Evolutionary conservation across 441 rosid species (phyloP), one percentile per base, ranked within the genome.

Genomic region (Metrosideros polymorpha): DNA sequence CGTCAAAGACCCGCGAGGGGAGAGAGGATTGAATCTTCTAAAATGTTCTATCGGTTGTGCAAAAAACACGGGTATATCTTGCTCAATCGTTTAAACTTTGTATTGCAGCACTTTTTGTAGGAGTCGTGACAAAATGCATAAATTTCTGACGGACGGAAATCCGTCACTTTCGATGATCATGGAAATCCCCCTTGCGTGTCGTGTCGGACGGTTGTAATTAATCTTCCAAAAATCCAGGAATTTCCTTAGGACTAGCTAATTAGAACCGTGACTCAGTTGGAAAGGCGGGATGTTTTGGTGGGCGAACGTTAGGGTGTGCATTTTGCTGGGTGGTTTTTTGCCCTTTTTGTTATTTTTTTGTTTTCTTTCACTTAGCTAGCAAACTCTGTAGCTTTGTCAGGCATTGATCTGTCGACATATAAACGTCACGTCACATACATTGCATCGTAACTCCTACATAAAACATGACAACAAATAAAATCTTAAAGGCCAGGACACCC

Each of bases 301-400:
- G 39, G 35, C 71, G 29, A 29, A 59, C 12, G 35, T 29, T 3
- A 2, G 4, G 5, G 71, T 5, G 8, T 22, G 13, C 7, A 9
- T 35, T 22, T 71, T 10, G 8, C 12, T 52, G 54, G 22, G 54
- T 52, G 54, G 24, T 51, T 53, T 32, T 66, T 66, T 5, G 22
- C 7, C 24, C 0, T 51, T 4, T 51, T 51, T 51, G n/a, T n/a
- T n/a, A n/a, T 50, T 18, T 18, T 18, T 18, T 1, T 6, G 0
- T n/a, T n/a, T n/a, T n/a, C n/a, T n/a, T n/a, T n/a, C 2, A 3
- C 2, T 10, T 39, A 39, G n/a, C 25, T 1, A 25, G 17, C 19
- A 7, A 18, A 19, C 13, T 63, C 13, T 18, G 9, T 63, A 1
- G 0, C 1, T 32, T 63, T 9, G 7, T 17, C 15, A 29, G 22